phyloP scores from a whole-genome alignment of 352 stramenopile species.

The Pythium phragmitis region DNA sequence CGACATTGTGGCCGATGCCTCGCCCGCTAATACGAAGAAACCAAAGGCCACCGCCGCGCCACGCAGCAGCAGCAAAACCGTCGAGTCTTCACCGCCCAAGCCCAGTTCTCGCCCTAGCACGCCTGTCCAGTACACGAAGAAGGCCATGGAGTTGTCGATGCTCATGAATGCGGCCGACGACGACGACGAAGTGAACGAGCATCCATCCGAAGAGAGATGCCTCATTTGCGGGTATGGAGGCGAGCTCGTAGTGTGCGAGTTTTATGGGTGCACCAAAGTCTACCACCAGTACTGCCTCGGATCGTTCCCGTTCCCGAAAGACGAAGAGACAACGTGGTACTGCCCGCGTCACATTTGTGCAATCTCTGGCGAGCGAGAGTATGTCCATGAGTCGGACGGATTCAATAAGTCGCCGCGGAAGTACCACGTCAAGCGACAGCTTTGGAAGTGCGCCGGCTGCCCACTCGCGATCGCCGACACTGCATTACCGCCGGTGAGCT shows the following conservation, averaged over 20 bases:
- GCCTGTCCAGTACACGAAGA: slow-evolving; percentile 23
- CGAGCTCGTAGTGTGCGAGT: slow-evolving; percentile 84
- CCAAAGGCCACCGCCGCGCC: slow-evolving; percentile 22
- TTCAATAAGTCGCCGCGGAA: slow-evolving; percentile 55
- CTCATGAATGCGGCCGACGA: slow-evolving; percentile 27
- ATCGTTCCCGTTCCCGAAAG: slow-evolving; percentile 72
- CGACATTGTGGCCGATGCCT: slow-evolving; percentile 10
- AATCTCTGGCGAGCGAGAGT: slow-evolving; percentile 58
- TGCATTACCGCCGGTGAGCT: slow-evolving; percentile 51
- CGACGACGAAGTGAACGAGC: slow-evolving; percentile 21
- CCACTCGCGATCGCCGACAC: slow-evolving; percentile 62
- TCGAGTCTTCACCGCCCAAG: slow-evolving; percentile 34
- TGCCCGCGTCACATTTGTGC: slow-evolving; percentile 79
- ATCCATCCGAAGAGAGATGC: slow-evolving; percentile 72
- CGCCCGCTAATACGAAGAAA: slow-evolving; percentile 42
- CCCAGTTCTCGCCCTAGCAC: slow-evolving; percentile 18
- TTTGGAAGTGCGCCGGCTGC: slow-evolving; percentile 84
- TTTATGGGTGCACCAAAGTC: slow-evolving; percentile 77
- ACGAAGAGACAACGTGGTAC: slow-evolving; percentile 80
- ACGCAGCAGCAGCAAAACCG: slow-evolving; percentile 19
- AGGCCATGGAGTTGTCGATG: slow-evolving; percentile 28
- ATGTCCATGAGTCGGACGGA: slow-evolving; percentile 38
- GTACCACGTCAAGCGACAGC: slow-evolving; percentile 43
- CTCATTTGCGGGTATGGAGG: slow-evolving; percentile 78
- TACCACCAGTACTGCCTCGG: slow-evolving; percentile 88